These are phyloP conservation scores for Pichia cabralensis DNA, from an alignment of 805 yeast genomes.

Conservation along the genomic window DNA sequence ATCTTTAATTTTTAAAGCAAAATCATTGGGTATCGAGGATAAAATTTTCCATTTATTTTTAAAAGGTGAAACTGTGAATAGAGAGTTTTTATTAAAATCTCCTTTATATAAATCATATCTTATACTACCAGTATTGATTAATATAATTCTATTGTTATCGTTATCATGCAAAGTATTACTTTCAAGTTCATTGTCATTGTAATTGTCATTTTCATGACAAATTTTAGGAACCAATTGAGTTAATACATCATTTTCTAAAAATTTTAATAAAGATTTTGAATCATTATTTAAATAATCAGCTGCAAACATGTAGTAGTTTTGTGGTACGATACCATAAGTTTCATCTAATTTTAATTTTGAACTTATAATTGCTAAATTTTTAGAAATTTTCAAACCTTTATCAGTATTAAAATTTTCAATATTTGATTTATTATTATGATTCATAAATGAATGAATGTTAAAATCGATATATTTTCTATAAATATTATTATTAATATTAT, in stretches of 20 bases:
- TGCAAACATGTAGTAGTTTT: conserved; percentile 54
- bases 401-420: conserved; percentile 39
- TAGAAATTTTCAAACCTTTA: conserved; percentile 41
- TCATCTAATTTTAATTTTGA: conserved; percentile 41
- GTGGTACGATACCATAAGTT: conserved; percentile 56
- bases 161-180: conserved; percentile 4
- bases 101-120: conserved; percentile 84
- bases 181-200: no score
- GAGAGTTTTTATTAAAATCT: conserved; percentile 68
- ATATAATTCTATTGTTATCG: conserved; percentile 40
- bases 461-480: conserved; percentile 75
- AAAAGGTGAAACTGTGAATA: conserved; percentile 80
- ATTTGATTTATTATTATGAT: conserved; percentile 38
- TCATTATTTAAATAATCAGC: conserved; percentile 47
- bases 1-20: conserved; percentile 46
- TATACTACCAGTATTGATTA: conserved; percentile 80
- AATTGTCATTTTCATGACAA: no score
- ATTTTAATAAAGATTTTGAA: conserved; percentile 43
- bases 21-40: conserved; percentile 41
- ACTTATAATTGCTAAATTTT: conserved; percentile 32
- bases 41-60: conserved; percentile 68
- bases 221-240: conserved; percentile 18
- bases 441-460: conserved; percentile 57
- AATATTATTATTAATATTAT: conserved; percentile 16
- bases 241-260: conserved; percentile 49